Percentiles rank a stretch among this genome's conserved stretches.
These are phyloP conservation scores for Perkinsus olseni DNA, from an alignment of 169 alveolate genomes.

Conservation along the genomic window DNA sequence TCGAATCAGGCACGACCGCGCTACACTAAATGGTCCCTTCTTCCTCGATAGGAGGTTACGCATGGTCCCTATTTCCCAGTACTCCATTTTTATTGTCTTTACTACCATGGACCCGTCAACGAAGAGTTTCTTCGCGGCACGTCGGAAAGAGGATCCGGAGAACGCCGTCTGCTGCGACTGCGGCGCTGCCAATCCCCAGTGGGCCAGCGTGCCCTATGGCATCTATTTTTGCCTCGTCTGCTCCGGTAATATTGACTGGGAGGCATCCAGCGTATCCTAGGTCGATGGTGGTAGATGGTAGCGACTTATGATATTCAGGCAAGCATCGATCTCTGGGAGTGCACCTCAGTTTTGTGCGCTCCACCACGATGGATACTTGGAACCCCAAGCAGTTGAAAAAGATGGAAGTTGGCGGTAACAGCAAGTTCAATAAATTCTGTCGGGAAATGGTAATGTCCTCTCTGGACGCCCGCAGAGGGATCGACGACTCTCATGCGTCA, in stretches of 20 bases:
- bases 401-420: constrained; percentile 43
- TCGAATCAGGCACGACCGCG: too few relatives aligned
- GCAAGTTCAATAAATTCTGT: constrained; percentile 27
- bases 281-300: too few relatives aligned
- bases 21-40: too few relatives aligned
- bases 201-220: constrained; percentile 90
- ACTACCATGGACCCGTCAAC: background rate
- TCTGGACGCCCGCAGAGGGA: background rate
- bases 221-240: constrained; percentile 91
- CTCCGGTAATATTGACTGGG: constrained; percentile 58
- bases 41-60: too few relatives aligned
- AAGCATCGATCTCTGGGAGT: constrained; percentile 66
- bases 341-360: constrained; percentile 86
- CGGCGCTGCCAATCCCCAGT: constrained; percentile 87
- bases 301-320: background rate
- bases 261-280: background rate
- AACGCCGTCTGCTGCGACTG: constrained; percentile 81
- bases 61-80: too few relatives aligned
- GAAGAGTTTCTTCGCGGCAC: background rate
- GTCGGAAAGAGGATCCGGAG: constrained; percentile 27
- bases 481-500: background rate
- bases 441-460: constrained; percentile 16
- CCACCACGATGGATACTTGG: constrained; percentile 79
- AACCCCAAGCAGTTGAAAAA: constrained; percentile 65
- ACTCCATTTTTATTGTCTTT: background rate